These are phyloP conservation scores for Metroxylon sagu DNA, from an alignment of 176 grass and related monocot species.

Conservation along the genomic window DNA sequence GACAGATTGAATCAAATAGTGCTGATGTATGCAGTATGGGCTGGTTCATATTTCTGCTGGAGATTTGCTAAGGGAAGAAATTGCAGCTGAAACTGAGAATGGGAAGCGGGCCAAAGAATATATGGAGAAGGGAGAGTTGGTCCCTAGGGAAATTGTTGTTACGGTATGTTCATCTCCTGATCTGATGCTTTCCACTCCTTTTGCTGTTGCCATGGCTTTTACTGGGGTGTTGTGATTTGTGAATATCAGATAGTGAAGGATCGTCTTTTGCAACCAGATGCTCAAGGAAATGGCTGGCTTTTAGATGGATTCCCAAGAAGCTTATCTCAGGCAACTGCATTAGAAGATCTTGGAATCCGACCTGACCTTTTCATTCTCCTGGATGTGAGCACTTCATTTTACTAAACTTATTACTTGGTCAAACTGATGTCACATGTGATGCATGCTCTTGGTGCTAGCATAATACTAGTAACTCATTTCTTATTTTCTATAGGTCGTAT, in stretches of 20 bases:
- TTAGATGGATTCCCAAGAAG: conserved; percentile 98
- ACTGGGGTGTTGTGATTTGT: background rate
- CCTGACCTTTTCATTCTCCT: conserved; percentile 82
- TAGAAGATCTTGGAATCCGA: conserved; percentile 69
- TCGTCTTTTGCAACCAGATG: conserved; percentile 73
- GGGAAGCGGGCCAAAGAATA: conserved; percentile 82
- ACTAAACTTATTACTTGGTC: background rate
- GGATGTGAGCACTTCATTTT: conserved; percentile 46
- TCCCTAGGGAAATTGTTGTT: conserved; percentile 85
- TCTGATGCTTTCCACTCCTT: background rate
- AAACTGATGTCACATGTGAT: too few species aligned
- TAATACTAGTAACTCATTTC: too few species aligned
- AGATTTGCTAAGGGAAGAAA: conserved; percentile 87
- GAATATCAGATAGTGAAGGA: conserved; percentile 71
- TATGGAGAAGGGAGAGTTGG: conserved; percentile 90
- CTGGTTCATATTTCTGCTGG: conserved; percentile 90
- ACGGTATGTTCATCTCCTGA: conserved; percentile 30
- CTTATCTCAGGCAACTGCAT: conserved; percentile 71
- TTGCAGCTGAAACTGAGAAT: conserved; percentile 63
- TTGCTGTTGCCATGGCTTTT: background rate
- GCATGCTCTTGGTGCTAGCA: too few species aligned
- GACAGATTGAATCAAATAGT: background rate
- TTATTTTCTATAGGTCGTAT: too few species aligned
- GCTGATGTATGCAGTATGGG: conserved; percentile 49
- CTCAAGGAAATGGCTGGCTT: conserved; percentile 83